Percentiles rank a stretch among this genome's conserved stretches.
Evolutionary conservation across 306 rosid species (phyloP).

Genomic region (Quercus robur): DNA sequence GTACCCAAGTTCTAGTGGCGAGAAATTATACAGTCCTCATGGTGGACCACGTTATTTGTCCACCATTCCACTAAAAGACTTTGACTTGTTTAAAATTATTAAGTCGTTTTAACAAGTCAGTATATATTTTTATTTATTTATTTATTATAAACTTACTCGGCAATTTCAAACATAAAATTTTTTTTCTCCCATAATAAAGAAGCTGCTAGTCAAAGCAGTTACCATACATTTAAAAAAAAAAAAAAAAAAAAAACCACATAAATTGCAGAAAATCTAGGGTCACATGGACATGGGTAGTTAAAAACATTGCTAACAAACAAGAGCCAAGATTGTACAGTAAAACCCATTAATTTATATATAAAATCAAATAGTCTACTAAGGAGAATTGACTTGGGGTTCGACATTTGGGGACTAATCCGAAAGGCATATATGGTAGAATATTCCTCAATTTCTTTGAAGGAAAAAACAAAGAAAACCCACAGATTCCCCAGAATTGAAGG

Average conservation of each 20-base stretch:
- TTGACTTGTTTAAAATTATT: too few relatives aligned
- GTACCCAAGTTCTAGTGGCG: neutral
- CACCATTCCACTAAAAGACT: too few relatives aligned
- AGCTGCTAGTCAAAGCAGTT: neutral
- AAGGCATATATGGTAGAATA: slow-evolving; percentile 40
- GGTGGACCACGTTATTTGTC: too few relatives aligned
- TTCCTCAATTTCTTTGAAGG: slow-evolving; percentile 20
- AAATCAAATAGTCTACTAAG: slow-evolving; percentile 5
- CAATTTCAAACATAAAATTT: too few relatives aligned
- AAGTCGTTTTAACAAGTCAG: too few relatives aligned
- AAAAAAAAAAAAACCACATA: neutral
- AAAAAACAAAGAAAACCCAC: neutral
- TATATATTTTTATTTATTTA: too few relatives aligned
- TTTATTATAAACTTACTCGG: too few relatives aligned
- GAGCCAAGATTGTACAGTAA: neutral
- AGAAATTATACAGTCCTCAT: too few relatives aligned
- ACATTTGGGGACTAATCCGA: slow-evolving; percentile 23
- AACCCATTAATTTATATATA: neutral
- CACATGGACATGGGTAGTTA: neutral
- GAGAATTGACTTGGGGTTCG: slow-evolving; percentile 21
- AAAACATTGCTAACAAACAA: neutral
- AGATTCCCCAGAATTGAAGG: neutral
- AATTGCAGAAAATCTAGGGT: neutral
- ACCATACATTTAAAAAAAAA: neutral
- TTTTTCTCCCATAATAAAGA: too few relatives aligned